Conservation (phyloP, 2,329 filamentous ascomycete species). For the Botrytis fragariae region DNA sequence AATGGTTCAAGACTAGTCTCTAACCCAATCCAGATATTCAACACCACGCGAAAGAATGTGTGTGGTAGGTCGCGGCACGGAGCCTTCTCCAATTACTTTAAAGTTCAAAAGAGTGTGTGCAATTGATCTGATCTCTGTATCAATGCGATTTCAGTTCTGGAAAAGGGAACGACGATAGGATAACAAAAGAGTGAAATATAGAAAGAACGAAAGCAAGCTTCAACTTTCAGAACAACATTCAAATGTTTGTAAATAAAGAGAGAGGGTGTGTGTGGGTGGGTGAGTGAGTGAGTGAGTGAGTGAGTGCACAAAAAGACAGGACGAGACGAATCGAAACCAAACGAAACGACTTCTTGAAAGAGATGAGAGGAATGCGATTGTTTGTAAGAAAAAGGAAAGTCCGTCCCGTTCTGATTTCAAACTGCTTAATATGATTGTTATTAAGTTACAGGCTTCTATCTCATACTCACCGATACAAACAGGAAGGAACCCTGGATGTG, state of each 20-base stretch:
- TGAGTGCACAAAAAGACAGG: background rate
- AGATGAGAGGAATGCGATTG: background rate
- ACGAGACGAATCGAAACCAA: background rate
- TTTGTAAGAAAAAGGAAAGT: background rate
- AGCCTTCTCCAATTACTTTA: background rate
- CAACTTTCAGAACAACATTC: background rate
- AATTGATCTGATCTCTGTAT: background rate
- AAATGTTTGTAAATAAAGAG: background rate
- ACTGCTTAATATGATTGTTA: background rate
- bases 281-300: background rate
- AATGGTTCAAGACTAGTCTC: background rate
- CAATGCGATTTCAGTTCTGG: background rate
- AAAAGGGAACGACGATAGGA: background rate
- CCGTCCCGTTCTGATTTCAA: background rate
- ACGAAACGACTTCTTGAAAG: background rate
- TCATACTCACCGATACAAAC: background rate
- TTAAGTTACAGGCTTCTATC: background rate
- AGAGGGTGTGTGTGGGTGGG: background rate
- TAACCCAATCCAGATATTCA: background rate
- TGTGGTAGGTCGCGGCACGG: background rate
- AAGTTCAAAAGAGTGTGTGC: background rate
- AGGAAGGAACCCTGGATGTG: slow-evolving; percentile 9
- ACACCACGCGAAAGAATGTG: background rate
- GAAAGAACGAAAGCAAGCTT: background rate
- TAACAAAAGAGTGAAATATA: background rate